Evolutionary conservation across 2,329 filamentous ascomycete species (phyloP).

Genomic region (Fusarium sp.): DNA sequence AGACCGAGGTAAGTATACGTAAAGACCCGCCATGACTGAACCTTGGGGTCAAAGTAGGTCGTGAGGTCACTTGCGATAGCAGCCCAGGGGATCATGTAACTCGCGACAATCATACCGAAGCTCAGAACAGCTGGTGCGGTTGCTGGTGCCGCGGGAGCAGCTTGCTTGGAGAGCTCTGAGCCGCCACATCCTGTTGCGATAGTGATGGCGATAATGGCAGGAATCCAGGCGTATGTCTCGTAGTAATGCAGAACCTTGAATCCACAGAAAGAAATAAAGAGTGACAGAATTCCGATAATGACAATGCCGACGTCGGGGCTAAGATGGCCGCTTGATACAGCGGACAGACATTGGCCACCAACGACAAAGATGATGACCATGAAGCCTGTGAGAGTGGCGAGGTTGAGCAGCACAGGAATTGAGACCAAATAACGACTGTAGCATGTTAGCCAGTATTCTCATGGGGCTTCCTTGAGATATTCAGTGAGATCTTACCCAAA

Average conservation of each 20-base stretch:
- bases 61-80: slow-evolving; percentile 70
- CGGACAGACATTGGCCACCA: slow-evolving; percentile 69
- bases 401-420: slow-evolving; percentile 70
- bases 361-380: slow-evolving; percentile 71
- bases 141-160: slow-evolving; percentile 53
- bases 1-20: slow-evolving; percentile 69
- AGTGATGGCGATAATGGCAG: slow-evolving; percentile 65
- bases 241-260: slow-evolving; percentile 68
- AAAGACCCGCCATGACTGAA: slow-evolving; percentile 65
- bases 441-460: background rate
- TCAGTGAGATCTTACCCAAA: slow-evolving; percentile 61
- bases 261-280: slow-evolving; percentile 72
- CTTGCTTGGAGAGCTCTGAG: slow-evolving; percentile 61
- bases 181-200: slow-evolving; percentile 68
- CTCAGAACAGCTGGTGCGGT: slow-evolving; percentile 62
- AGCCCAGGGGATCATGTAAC: slow-evolving; percentile 73
- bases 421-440: slow-evolving; percentile 66
- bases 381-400: slow-evolving; percentile 73
- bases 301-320: slow-evolving; percentile 69
- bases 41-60: slow-evolving; percentile 69
- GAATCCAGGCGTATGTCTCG: slow-evolving; percentile 69
- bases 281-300: slow-evolving; percentile 66
- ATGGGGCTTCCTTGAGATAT: too few species aligned
- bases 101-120: slow-evolving; percentile 71
- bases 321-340: slow-evolving; percentile 62